These are phyloP conservation scores for Ceratobasidium sp. DNA, from an alignment of 1,284 basidiomycete genomes.

Conservation along the genomic window DNA sequence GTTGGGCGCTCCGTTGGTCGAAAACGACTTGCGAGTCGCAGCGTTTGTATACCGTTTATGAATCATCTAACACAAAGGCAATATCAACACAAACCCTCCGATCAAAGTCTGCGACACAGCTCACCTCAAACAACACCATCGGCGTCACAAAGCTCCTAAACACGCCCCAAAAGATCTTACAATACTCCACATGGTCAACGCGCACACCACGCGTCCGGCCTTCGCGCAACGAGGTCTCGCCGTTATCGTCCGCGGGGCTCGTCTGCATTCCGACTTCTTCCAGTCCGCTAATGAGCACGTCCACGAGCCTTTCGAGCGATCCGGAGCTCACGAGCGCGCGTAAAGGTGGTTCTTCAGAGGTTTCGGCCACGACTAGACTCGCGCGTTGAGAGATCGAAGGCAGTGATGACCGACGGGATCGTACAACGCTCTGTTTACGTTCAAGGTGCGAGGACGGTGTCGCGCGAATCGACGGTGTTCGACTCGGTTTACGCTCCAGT, in stretches of 20 bases:
- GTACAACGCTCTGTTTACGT: constrained; percentile 71
- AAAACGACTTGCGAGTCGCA: constrained; percentile 22
- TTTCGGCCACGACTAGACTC: constrained; percentile 57
- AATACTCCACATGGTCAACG: constrained; percentile 76
- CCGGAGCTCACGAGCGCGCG: constrained; percentile 80
- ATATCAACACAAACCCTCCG: constrained; percentile 22
- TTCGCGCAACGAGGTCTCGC: constrained; percentile 77
- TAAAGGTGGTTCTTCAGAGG: constrained; percentile 71
- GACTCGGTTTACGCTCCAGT: constrained; percentile 68
- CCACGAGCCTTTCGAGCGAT: constrained; percentile 75
- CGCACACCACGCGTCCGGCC: constrained; percentile 73
- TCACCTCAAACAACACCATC: constrained; percentile 81
- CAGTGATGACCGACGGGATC: constrained; percentile 73
- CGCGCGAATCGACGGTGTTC: constrained; percentile 65
- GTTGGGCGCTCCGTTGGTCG: background rate
- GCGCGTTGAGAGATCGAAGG: constrained; percentile 73
- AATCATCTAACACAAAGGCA: constrained; percentile 62
- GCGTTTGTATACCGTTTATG: constrained; percentile 71
- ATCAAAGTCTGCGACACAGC: constrained; percentile 46
- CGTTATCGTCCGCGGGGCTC: constrained; percentile 78
- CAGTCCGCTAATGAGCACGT: constrained; percentile 78
- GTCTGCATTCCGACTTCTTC: constrained; percentile 73
- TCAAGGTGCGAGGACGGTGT: constrained; percentile 74
- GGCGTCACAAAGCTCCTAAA: constrained; percentile 83
- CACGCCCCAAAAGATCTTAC: constrained; percentile 78